These are phyloP conservation scores for Escovopsis sp. DNA, from an alignment of 2,329 filamentous ascomycete species.

Conservation along the genomic window DNA sequence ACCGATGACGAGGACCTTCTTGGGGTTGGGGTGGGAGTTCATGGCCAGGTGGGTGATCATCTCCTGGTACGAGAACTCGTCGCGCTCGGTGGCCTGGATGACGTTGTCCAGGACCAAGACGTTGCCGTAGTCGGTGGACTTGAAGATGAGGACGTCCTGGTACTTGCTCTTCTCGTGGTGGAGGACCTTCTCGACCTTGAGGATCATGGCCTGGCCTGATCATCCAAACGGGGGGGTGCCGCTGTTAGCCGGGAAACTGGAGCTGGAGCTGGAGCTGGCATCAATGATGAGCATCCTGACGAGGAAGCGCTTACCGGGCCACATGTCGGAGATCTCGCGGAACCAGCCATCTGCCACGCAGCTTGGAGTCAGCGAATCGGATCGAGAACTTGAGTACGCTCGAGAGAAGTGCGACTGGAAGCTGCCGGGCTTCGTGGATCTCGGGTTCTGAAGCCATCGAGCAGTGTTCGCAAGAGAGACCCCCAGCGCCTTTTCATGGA, in stretches of 20 bases:
- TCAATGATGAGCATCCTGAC: too few species aligned
- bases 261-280: too few species aligned
- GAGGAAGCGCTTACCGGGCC: slow-evolving; percentile 46
- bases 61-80: slow-evolving; percentile 99
- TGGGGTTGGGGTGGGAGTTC: slow-evolving; percentile 95
- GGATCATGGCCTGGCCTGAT: slow-evolving; percentile 87
- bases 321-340: slow-evolving; percentile 97
- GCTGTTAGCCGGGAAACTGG: background rate
- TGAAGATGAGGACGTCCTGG: slow-evolving; percentile 97
- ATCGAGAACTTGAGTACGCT: too few species aligned
- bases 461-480: too few species aligned
- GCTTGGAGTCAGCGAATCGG: background rate
- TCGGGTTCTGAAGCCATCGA: too few species aligned
- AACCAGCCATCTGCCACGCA: slow-evolving; percentile 84
- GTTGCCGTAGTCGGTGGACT: slow-evolving; percentile 92
- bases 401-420: too few species aligned
- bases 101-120: slow-evolving; percentile 97
- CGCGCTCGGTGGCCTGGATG: slow-evolving; percentile 95
- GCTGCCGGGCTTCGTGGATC: too few species aligned
- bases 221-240: background rate
- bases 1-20: slow-evolving; percentile 96
- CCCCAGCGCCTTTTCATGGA: too few species aligned
- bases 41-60: slow-evolving; percentile 99
- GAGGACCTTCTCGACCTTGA: slow-evolving; percentile 92
- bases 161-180: slow-evolving; percentile 99